phyloP scores from a whole-genome alignment of 2,329 filamentous ascomycete genomes.

The Aciculosporium take region DNA sequence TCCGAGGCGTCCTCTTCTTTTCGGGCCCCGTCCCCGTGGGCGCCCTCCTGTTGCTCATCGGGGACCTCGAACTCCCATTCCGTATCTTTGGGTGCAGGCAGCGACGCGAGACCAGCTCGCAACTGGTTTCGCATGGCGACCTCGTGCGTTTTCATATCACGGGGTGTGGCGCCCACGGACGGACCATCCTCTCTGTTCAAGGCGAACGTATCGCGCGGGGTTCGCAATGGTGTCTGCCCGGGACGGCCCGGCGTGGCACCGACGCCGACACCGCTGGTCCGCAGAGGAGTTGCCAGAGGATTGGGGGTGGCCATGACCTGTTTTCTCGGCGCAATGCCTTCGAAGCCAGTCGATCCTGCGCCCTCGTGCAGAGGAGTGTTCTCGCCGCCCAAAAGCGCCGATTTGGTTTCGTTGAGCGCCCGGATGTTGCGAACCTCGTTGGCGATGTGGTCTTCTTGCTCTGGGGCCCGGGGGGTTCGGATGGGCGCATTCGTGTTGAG shows the following conservation, averaged over 20 bases:
- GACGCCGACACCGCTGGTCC: slow-evolving; percentile 47
- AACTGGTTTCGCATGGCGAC: slow-evolving; percentile 54
- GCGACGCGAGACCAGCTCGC: slow-evolving; percentile 56
- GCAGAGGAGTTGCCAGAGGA: slow-evolving; percentile 80
- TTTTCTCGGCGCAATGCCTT: slow-evolving; percentile 66
- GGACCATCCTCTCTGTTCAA: slow-evolving; percentile 61
- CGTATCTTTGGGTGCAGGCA: slow-evolving; percentile 84
- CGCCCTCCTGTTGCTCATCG: slow-evolving; percentile 57
- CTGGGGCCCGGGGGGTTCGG: slow-evolving; percentile 77
- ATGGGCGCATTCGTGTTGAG: slow-evolving; percentile 76
- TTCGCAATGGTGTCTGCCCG: slow-evolving; percentile 73
- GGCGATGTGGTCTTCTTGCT: slow-evolving; percentile 87
- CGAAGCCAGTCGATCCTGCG: slow-evolving; percentile 70
- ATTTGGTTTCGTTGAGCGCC: slow-evolving; percentile 84
- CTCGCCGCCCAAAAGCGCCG: slow-evolving; percentile 81
- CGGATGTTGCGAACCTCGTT: slow-evolving; percentile 94
- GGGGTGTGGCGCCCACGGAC: slow-evolving; percentile 59
- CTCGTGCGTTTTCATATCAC: slow-evolving; percentile 59
- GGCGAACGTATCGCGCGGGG: slow-evolving; percentile 74
- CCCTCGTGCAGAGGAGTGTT: slow-evolving; percentile 83
- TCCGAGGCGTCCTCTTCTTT: slow-evolving; percentile 51
- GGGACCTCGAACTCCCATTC: slow-evolving; percentile 92
- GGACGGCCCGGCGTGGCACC: slow-evolving; percentile 55
- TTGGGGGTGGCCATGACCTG: slow-evolving; percentile 85
- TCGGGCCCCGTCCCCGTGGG: slow-evolving; percentile 29